Evolutionary conservation across 2,329 filamentous ascomycete genomes (phyloP), one percentile per base, ranked within the genome.

Genomic region (Furcasterigmium furcatum): DNA sequence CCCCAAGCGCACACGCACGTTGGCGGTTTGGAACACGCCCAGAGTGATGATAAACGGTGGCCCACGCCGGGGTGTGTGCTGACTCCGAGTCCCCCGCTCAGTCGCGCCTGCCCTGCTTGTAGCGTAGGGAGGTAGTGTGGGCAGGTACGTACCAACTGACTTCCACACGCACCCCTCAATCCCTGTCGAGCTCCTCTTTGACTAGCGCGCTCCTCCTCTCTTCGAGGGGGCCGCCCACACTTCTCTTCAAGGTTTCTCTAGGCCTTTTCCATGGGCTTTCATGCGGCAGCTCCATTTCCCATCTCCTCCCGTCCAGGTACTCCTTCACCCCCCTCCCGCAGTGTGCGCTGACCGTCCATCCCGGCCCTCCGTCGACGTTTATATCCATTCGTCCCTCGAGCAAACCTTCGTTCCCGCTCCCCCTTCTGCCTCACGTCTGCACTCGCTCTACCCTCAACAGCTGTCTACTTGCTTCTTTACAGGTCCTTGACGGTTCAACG

Each of bases 201-300:
- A 18, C 34, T 36, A 36, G 34, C 18, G 34, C 24, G 24, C 24
- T 27, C 34, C 34, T 36, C 9, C 34, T 36, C 34, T 36, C 34
- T 36, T 27, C 24, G 7, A 7, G 19, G 34, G 34, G 34, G 18
- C n/a, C 34, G 19, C 34, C 34, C 34, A 36, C 34, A 18, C 34
- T 12, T 27, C 34, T 36, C 14, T 13, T 43, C 41, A 18, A 19
- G 20, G 30, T 27, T 38, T 36, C 41, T 43, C 41, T 43, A 21
- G 27, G 32, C 32, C 20, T 34, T 25, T 43, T 34, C 41, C 41
- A 43, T 43, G 30, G 41, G 41, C 41, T 43, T 43, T 43, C 41
- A 43, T 38, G 32, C 41, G 21, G 29, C 41, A 43, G 41, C 41
- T 43, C 41, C 41, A 43, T 43, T 43, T 43, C 41, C 41, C 41